Conservation (phyloP, 1,284 basidiomycete species). For the Hemileia vastatrix region DNA sequence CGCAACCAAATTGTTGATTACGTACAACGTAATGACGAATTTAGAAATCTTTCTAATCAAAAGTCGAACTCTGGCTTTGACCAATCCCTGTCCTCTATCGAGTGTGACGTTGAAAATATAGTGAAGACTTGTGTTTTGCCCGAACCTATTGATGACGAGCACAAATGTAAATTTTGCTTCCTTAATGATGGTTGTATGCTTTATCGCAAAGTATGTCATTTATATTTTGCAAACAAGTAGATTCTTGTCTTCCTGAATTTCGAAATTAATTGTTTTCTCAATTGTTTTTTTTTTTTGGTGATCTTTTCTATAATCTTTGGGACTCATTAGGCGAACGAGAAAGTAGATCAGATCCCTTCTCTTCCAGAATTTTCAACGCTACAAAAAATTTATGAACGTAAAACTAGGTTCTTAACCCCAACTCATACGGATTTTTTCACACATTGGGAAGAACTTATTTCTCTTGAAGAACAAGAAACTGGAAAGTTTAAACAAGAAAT, state of each 20-base stretch:
- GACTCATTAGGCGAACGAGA: conserved; percentile 7
- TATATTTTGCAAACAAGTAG: too few relatives aligned
- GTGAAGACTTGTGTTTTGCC: conserved; percentile 69
- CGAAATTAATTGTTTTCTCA: neutral
- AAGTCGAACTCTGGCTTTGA: neutral
- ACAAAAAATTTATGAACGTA: conserved; percentile 62
- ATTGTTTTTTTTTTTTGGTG: neutral
- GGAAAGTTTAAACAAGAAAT: conserved; percentile 74
- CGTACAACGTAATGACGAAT: conserved; percentile 49
- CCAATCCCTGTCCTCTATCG: neutral
- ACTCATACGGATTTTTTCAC: conserved; percentile 69
- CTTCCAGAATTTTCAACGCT: conserved; percentile 51
- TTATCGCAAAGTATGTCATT: conserved; percentile 63
- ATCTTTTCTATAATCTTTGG: too few relatives aligned
- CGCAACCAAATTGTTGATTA: conserved; percentile 79
- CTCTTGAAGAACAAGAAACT: conserved; percentile 79
- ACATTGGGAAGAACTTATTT: conserved; percentile 77
- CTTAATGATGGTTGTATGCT: conserved; percentile 81
- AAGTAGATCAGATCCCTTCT: conserved; percentile 21
- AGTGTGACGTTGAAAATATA: conserved; percentile 17
- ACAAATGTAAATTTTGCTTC: conserved; percentile 72
- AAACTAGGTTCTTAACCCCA: conserved; percentile 67
- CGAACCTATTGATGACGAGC: conserved; percentile 70
- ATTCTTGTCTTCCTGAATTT: neutral
- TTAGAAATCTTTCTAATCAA: too few relatives aligned